These are phyloP conservation scores for Dryadomyces quercivorus DNA, from an alignment of 2,329 filamentous ascomycete genomes.

Conservation along the genomic window DNA sequence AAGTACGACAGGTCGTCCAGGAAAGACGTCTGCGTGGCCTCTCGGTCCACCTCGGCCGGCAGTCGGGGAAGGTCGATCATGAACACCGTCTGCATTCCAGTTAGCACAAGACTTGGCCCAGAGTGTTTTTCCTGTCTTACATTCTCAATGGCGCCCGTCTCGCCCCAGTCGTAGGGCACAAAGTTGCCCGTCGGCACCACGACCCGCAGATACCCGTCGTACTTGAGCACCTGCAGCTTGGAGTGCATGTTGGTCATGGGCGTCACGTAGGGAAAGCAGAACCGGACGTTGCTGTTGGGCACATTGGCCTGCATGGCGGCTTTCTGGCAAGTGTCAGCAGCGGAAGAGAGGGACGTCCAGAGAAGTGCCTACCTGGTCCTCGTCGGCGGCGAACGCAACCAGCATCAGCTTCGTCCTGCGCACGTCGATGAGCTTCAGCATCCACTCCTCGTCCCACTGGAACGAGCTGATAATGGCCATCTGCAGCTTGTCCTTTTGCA, in stretches of 20 bases:
- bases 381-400: slow-evolving; percentile 40
- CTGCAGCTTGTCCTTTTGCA: slow-evolving; percentile 60
- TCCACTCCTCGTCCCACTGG: slow-evolving; percentile 73
- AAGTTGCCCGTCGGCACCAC: slow-evolving; percentile 83
- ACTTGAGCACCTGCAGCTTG: slow-evolving; percentile 85
- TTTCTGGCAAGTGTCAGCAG: slow-evolving; percentile 24
- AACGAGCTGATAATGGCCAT: slow-evolving; percentile 79
- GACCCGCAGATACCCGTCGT: slow-evolving; percentile 58
- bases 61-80: slow-evolving; percentile 77
- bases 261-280: slow-evolving; percentile 75
- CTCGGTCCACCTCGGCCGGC: slow-evolving; percentile 14
- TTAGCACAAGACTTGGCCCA: background rate
- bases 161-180: slow-evolving; percentile 80
- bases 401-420: slow-evolving; percentile 49
- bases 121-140: slow-evolving; percentile 24
- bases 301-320: slow-evolving; percentile 34
- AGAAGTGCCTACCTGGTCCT: slow-evolving; percentile 34
- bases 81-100: slow-evolving; percentile 53
- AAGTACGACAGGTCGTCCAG: slow-evolving; percentile 60
- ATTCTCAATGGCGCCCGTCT: slow-evolving; percentile 75
- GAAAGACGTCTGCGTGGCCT: slow-evolving; percentile 31
- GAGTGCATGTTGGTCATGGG: slow-evolving; percentile 85
- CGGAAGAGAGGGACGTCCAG: background rate
- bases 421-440: slow-evolving; percentile 57
- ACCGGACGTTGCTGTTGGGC: slow-evolving; percentile 43